phyloP scores from a whole-genome alignment of 768 basidiomycete genomes.

The Cyclocybe cylindracea region DNA sequence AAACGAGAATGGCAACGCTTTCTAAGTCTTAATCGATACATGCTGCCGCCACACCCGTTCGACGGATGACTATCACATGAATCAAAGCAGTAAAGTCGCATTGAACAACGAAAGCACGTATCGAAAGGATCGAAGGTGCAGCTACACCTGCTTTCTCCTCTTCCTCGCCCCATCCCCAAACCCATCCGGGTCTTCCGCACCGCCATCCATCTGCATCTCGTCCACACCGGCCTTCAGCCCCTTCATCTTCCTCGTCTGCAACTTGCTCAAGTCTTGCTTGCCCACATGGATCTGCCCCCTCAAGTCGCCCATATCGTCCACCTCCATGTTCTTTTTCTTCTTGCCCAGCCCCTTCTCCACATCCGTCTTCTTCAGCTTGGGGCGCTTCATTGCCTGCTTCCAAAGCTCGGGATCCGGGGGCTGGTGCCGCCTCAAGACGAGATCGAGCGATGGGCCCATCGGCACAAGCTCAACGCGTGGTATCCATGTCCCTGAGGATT shows the following conservation, averaged over 20 bases:
- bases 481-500: constrained; percentile 74
- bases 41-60: no score
- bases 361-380: constrained; percentile 88
- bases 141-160: constrained; percentile 3
- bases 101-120: no score
- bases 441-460: constrained; percentile 92
- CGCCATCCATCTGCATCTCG: constrained; percentile 14
- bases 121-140: background rate
- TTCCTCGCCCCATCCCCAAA: constrained; percentile 16
- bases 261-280: constrained; percentile 81
- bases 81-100: no score
- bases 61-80: no score
- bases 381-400: constrained; percentile 79
- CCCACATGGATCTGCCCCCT: constrained; percentile 87
- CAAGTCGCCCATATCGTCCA: constrained; percentile 97
- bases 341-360: constrained; percentile 87
- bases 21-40: no score
- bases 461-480: constrained; percentile 82
- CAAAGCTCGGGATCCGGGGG: constrained; percentile 76
- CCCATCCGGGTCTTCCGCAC: constrained; percentile 7
- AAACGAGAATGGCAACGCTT: no score
- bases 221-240: constrained; percentile 58
- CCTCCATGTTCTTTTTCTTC: constrained; percentile 92
- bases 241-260: constrained; percentile 98
- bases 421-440: constrained; percentile 74